Evolutionary conservation across 495 filamentous ascomycete genomes (phyloP).

Genomic region (Tuber melanosporum): DNA sequence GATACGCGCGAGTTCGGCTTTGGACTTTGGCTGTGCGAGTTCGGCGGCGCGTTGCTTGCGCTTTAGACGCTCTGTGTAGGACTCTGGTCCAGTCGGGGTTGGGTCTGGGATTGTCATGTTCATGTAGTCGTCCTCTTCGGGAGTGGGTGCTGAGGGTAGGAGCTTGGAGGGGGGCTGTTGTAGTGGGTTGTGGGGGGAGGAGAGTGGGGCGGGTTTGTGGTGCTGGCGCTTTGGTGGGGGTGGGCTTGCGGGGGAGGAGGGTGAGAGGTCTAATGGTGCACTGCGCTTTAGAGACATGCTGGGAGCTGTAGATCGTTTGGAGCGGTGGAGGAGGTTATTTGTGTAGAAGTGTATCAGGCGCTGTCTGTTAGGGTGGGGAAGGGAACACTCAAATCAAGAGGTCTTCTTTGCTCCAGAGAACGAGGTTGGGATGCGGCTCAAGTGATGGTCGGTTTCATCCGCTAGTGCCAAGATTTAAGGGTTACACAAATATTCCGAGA

Average conservation of each 20-base stretch:
- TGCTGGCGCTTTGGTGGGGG: conserved; percentile 12
- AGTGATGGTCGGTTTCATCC: background rate
- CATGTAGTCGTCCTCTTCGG: conserved; percentile 58
- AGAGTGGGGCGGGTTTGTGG: background rate
- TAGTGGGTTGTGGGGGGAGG: background rate
- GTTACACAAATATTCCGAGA: background rate
- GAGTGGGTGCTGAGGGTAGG: conserved; percentile 1
- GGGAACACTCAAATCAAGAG: conserved; percentile 7
- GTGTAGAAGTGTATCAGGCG: background rate
- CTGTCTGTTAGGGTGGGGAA: background rate
- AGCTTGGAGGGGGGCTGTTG: conserved; percentile 17
- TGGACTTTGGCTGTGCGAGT: conserved; percentile 61
- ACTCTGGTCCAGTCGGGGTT: conserved; percentile 44
- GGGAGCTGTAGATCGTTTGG: background rate
- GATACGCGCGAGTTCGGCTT: conserved; percentile 68
- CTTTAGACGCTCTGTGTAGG: conserved; percentile 53
- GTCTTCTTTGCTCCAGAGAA: background rate
- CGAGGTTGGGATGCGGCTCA: background rate
- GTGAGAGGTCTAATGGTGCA: background rate
- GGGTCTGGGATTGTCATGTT: conserved; percentile 53
- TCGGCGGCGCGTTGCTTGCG: conserved; percentile 56
- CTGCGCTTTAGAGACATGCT: background rate
- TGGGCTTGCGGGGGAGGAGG: conserved; percentile 4
- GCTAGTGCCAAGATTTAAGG: background rate
- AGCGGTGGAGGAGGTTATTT: background rate